Base-by-base conservation (phyloP, 345 rosid species). In the Murraya paniculata region DNA sequence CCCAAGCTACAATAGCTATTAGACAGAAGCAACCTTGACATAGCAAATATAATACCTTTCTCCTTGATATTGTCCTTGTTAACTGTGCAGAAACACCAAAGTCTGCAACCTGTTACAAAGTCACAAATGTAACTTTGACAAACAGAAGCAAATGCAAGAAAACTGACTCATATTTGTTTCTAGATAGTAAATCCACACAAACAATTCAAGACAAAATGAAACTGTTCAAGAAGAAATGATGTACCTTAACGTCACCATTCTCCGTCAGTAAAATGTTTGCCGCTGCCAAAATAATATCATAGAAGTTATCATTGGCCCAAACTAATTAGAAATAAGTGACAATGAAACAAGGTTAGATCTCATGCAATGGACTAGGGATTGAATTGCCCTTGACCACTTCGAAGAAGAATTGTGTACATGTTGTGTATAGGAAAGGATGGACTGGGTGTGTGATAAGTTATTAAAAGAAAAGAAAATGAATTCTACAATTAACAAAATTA, bases 41-140 rank as follows among this genome's bases (percentile, higher is more conserved):
- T 62, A 81, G 69, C 57, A 85, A 77, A 64, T 36, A 56, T 16
- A 82, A 41, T 86, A 97, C 99, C 99, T 97, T 97, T 87, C 99
- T 94, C 88, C 96, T 88, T 60, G 98, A 97, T 86, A 97, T 97
- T 55, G 99, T 97, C 83, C 98, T 92, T 36, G 99, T 97, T 75
- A 97, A 86, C 82, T 97, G 99, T 19, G 98, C 98, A 83, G 99
- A 97, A 77, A 97, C 99, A 48, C 99, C 99, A 91, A 97, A 97
- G 86, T 94, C 99, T 30, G 99, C 99, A 82, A 97, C 99, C 99
- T 97, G 91, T 81, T 61, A 80, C 71, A 79, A 79, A 50, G 73
- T 64, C 59, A 72, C 64, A 67, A 81, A 74, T 64, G 75, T 58
- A 82, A 73, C 58, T 79, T 75, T 11, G 41, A 78, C 61, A 57